Evolutionary conservation across 164 flowering plant genomes (phyloP).

Genomic region (Vitis rotundifolia): DNA sequence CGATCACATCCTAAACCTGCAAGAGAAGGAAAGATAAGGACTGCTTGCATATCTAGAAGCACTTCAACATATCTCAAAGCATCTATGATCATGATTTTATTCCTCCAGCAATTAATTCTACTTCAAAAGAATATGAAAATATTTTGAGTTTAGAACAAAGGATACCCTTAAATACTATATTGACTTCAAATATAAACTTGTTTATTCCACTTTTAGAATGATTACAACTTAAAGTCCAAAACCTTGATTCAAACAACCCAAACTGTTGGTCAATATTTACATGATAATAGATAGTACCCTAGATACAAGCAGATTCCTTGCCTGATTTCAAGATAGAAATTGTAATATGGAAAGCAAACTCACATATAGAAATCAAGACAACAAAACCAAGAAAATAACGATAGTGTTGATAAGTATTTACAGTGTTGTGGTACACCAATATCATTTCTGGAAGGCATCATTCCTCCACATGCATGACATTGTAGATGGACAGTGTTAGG

Average conservation of each 20-base stretch:
- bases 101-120: neutral
- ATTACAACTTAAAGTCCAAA: no score
- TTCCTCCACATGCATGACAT: conserved; percentile 83
- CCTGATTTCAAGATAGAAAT: no score
- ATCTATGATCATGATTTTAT: no score
- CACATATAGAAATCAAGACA: neutral
- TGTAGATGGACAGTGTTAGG: conserved; percentile 68
- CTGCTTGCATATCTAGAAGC: neutral
- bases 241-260: no score
- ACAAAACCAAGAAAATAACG: neutral
- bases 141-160: no score
- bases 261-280: no score
- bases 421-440: conserved; percentile 73
- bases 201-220: no score
- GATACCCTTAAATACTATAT: no score
- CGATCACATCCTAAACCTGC: conserved; percentile 94
- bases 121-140: no score
- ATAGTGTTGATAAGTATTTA: conserved; percentile 24
- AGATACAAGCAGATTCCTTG: neutral
- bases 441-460: conserved; percentile 85
- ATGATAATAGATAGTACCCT: no score
- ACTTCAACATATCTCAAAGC: neutral
- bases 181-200: no score
- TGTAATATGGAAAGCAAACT: no score
- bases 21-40: conserved; percentile 6